Percentiles rank a stretch among this genome's conserved stretches.
These are phyloP conservation scores for Salvia rosmarinus DNA, from an alignment of 257 asterid genomes.

Conservation along the genomic window DNA sequence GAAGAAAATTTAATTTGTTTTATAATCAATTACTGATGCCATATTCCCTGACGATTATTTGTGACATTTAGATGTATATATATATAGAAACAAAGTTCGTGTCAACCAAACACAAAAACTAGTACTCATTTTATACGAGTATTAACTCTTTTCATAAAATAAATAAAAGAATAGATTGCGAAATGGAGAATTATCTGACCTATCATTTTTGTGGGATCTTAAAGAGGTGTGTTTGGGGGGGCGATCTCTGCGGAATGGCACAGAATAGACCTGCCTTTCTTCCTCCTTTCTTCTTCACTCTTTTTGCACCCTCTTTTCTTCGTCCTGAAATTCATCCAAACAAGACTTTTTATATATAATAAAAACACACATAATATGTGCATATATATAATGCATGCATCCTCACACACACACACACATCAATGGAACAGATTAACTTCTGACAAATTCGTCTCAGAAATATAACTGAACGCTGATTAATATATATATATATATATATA, in stretches of 20 bases:
- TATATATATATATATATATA: too few relatives aligned
- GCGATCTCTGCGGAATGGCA: conserved; percentile 43
- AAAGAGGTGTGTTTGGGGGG: conserved; percentile 32
- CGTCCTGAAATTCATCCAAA: conserved; percentile 33
- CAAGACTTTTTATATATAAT: not conserved
- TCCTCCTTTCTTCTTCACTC: conserved; percentile 34
- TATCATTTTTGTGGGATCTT: conserved; percentile 14
- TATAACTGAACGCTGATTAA: too few relatives aligned
- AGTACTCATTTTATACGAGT: too few relatives aligned
- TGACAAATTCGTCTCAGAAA: not conserved
- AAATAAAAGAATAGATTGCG: too few relatives aligned
- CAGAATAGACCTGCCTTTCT: conserved; percentile 28
- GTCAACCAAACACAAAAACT: too few relatives aligned
- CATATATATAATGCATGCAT: not conserved
- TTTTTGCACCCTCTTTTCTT: conserved; percentile 35
- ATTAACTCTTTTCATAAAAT: too few relatives aligned
- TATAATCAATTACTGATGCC: too few relatives aligned
- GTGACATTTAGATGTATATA: too few relatives aligned
- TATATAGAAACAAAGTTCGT: too few relatives aligned
- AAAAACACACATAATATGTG: not conserved
- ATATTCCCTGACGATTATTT: too few relatives aligned
- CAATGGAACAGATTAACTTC: too few relatives aligned
- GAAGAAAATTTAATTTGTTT: too few relatives aligned
- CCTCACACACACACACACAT: not conserved
- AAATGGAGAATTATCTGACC: conserved; percentile 17